Evolutionary conservation across 2,329 filamentous ascomycete species (phyloP).

Genomic region (Beauveria sp.): DNA sequence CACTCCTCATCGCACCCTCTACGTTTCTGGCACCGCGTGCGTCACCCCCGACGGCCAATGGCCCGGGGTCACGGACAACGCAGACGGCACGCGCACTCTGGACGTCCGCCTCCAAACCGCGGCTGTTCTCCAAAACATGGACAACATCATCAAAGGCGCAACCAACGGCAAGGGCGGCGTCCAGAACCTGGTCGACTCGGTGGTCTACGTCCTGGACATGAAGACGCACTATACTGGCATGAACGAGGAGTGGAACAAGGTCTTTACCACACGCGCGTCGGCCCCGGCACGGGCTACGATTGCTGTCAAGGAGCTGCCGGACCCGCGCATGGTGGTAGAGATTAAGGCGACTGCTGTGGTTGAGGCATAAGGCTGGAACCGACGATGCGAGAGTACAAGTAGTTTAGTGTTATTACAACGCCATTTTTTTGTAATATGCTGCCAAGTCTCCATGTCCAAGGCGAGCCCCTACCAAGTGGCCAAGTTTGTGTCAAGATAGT

Average conservation of each 20-base stretch:
- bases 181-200: slow-evolving; percentile 31
- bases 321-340: slow-evolving; percentile 25
- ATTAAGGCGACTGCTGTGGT: slow-evolving; percentile 24
- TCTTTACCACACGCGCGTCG: slow-evolving; percentile 27
- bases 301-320: slow-evolving; percentile 24
- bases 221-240: slow-evolving; percentile 33
- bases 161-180: slow-evolving; percentile 28
- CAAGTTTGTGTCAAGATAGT: too few relatives aligned
- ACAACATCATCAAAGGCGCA: slow-evolving; percentile 29
- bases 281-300: slow-evolving; percentile 30
- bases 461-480: too few relatives aligned
- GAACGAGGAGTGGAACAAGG: slow-evolving; percentile 40
- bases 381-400: too few relatives aligned
- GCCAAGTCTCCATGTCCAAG: too few relatives aligned
- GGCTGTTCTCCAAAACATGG: slow-evolving; percentile 29
- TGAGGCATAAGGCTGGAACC: slow-evolving; percentile 11
- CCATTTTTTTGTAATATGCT: too few relatives aligned
- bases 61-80: slow-evolving; percentile 21
- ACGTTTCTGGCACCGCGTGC: slow-evolving; percentile 31
- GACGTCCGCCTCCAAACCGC: slow-evolving; percentile 32
- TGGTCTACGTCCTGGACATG: slow-evolving; percentile 35
- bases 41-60: slow-evolving; percentile 26
- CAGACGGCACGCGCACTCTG: slow-evolving; percentile 19
- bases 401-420: too few relatives aligned
- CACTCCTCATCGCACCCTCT: slow-evolving; percentile 27